Base-by-base conservation (phyloP, 768 basidiomycete genomes). In the Glaciozyma martinii region DNA sequence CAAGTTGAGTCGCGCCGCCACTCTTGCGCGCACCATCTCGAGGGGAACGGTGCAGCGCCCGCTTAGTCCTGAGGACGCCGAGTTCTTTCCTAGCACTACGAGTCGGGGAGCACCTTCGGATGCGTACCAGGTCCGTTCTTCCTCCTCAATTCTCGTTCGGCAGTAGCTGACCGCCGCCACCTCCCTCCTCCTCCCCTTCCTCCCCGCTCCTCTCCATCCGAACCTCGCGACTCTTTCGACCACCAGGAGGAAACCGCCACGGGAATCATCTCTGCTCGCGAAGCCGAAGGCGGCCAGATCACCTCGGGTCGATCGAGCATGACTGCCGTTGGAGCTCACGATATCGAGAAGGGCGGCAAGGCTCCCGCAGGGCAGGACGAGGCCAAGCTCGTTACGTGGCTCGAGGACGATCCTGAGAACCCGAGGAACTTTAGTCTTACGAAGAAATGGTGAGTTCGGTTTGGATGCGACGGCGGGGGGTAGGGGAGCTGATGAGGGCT, bases 401-500 rank as follows among this genome's bases (percentile, higher is more conserved):
- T 46, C 43, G 18, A 30, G 23, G 30, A 66, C 50, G 61, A 65
- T 32, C 67, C 65, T 9, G 67, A 73, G 56, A 66, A 69, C 49
- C 74, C 74, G 8, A 66, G 70, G 30, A 67, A 75, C 52, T 73
- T 65, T 65, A 27, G 59, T 8, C 64, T 60, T n/a, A 19, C 33
- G 0, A 60, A 55, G 44, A 75, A 75, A 59, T 73, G 72, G 74
- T 71, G 50, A 49, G 73, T 40, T 10, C 15, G 13, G 5, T 3
- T 23, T 23, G n/a, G n/a, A 25, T 27, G 37, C 37, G 37, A 40
- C 10, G 10, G 37, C 37, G 15, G 37, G 46, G 21, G 16, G 46
- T 10, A 47, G 21, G n/a, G 1, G 46, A 54, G 52, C 40, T 57
- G 13, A 16, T 30, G n/a, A 5, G 12, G 8, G 13, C 3, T 5